Base-by-base conservation (phyloP, 2,329 filamentous ascomycete genomes). In the Monilinia laxa region DNA sequence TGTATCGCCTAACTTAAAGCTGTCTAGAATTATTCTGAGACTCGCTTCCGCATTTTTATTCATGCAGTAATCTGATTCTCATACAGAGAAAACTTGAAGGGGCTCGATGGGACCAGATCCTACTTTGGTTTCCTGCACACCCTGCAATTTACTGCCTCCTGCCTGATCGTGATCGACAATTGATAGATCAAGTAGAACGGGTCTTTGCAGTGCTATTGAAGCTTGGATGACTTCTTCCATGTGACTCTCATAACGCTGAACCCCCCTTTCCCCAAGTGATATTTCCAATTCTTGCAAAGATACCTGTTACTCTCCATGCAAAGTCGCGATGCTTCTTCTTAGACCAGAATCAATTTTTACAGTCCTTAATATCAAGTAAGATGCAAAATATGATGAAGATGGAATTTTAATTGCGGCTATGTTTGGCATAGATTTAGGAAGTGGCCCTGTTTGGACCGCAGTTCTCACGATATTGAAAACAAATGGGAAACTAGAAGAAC, bases 371-470 rank as follows among this genome's bases (percentile, higher is more conserved):
- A 86, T 88, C 5, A 90, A 80, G 12, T 85, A 84, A n/a, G 90
- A 67, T 77, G 87, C 87, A 69, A 89, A 90, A 71, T 87, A 90
- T n/a, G 87, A 87, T 0, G 89, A 89, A 70, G 91, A 91, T 1
- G 88, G 90, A 16, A 92, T 90, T 90, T 92, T 92, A 70, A 71
- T 91, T 90, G 65, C 89, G 85, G 89, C 91, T 71, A 92, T 92
- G 76, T 92, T 92, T 0, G 89, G 89, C 89, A 92, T 92, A 0
- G 89, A 91, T 65, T 87, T 87, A 0, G 92, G 81, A 68, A 88
- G 84, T 0, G 82, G 80, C 73, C 92, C 89, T 45, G 89, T 89
- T 75, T 91, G 89, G 7, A 91, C 90, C 0, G 89, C 89, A 1
- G 87, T 87, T 28, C 89, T 85, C 81, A 92, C 85, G 5, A 92